These are phyloP conservation scores for Nakazawaea pomicola DNA, from an alignment of 805 yeast genomes.

Conservation along the genomic window DNA sequence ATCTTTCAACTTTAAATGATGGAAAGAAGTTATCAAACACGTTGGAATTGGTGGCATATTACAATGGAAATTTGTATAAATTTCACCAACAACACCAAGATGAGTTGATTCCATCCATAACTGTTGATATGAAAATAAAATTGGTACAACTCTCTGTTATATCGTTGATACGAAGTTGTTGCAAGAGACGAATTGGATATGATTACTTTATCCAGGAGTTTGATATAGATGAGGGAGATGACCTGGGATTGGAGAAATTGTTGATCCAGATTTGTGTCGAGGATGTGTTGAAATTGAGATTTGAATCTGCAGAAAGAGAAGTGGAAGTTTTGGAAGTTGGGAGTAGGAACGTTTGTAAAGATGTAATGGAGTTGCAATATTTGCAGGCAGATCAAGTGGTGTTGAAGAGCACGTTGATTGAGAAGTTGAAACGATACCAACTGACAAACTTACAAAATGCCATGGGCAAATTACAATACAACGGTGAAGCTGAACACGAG, in stretches of 20 bases:
- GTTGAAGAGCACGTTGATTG: not conserved
- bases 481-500: not conserved
- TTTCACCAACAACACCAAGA: not conserved
- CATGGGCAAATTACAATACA: not conserved
- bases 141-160: conserved; percentile 9
- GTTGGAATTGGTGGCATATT: conserved; percentile 23
- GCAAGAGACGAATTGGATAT: not conserved
- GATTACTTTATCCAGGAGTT: not conserved
- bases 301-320: not conserved
- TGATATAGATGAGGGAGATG: not conserved
- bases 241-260: conserved; percentile 3
- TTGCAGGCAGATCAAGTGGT: not conserved
- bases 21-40: conserved; percentile 8
- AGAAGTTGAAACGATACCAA: not conserved
- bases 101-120: not conserved
- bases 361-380: not conserved
- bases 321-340: not conserved
- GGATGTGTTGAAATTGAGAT: not conserved
- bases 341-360: not conserved
- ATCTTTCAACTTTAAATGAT: conserved; percentile 2
- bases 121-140: conserved; percentile 1
- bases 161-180: not conserved
- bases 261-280: not conserved
- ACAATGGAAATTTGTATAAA: conserved; percentile 6
- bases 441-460: not conserved